Evolutionary conservation across 768 basidiomycete genomes (phyloP).

Genomic region (Suillus occidentalis): DNA sequence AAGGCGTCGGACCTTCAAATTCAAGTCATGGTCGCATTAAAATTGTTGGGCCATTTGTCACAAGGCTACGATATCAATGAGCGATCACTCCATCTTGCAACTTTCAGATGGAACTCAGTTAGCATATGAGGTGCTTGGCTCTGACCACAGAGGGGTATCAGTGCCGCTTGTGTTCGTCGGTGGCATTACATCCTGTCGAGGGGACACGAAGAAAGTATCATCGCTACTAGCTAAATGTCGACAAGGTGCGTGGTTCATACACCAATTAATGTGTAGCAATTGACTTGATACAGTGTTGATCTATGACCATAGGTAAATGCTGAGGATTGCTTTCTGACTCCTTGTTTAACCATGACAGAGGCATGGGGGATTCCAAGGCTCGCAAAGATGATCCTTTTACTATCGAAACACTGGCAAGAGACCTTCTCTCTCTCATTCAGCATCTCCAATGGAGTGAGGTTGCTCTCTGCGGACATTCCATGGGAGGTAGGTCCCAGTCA

Average conservation of each 20-base stretch:
- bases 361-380: constrained; percentile 46
- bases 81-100: constrained; percentile 17
- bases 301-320: constrained; percentile 40
- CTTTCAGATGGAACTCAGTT: constrained; percentile 45
- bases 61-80: constrained; percentile 3
- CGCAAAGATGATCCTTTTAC: constrained; percentile 38
- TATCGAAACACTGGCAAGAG: constrained; percentile 46
- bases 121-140: constrained; percentile 45
- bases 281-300: constrained; percentile 36
- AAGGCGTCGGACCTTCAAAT: no score
- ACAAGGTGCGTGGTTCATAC: background rate
- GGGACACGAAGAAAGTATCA: constrained; percentile 39
- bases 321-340: background rate
- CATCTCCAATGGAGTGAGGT: constrained; percentile 42
- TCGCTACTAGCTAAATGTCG: background rate
- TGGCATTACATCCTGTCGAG: constrained; percentile 39
- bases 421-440: constrained; percentile 41
- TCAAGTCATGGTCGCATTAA: no score
- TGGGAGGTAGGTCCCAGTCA: constrained; percentile 42
- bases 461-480: constrained; percentile 49
- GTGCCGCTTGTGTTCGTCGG: constrained; percentile 43
- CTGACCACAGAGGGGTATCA: constrained; percentile 29
- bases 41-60: background rate
- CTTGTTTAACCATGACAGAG: constrained; percentile 26
- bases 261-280: background rate